Evolutionary conservation across 2,329 filamentous ascomycete genomes (phyloP).

Genomic region (Salinomyces thailandicus): DNA sequence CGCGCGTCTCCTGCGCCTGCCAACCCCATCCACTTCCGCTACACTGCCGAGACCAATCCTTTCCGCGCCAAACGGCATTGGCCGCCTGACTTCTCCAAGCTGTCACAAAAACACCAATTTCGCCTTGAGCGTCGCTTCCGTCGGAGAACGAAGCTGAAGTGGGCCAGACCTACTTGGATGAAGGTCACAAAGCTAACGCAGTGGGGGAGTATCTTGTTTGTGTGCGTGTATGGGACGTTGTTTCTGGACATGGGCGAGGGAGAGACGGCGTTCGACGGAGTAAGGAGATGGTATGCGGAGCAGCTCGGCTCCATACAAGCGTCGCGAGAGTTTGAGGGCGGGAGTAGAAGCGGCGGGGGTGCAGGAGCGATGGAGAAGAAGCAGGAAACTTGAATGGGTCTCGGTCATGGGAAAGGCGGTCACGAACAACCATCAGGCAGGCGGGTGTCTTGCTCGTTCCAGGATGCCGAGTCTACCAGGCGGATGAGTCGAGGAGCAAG

Average conservation of each 20-base stretch:
- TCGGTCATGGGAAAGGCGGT: too few relatives aligned
- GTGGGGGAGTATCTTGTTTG: conserved; percentile 47
- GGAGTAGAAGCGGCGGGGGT: background rate
- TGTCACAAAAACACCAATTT: conserved; percentile 63
- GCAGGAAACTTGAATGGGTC: background rate
- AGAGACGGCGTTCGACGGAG: conserved; percentile 42
- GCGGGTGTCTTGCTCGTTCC: too few relatives aligned
- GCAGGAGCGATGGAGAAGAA: background rate
- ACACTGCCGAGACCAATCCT: conserved; percentile 42
- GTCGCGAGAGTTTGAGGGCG: background rate
- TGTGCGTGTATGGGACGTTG: conserved; percentile 47
- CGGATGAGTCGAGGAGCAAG: background rate
- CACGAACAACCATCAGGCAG: too few relatives aligned
- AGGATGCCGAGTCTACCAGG: background rate
- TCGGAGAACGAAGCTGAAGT: conserved; percentile 53
- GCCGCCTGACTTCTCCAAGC: conserved; percentile 64
- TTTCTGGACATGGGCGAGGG: conserved; percentile 48
- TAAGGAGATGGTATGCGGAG: conserved; percentile 26
- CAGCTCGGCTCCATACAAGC: background rate
- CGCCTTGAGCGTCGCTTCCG: conserved; percentile 70
- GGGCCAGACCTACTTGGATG: conserved; percentile 52
- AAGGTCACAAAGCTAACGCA: conserved; percentile 57
- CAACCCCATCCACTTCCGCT: conserved; percentile 17
- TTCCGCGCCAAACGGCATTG: conserved; percentile 61
- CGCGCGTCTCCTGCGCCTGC: conserved; percentile 12